Evolutionary conservation across 176 grass and related monocot genomes (phyloP).

Genomic region (Oryza meridionalis): DNA sequence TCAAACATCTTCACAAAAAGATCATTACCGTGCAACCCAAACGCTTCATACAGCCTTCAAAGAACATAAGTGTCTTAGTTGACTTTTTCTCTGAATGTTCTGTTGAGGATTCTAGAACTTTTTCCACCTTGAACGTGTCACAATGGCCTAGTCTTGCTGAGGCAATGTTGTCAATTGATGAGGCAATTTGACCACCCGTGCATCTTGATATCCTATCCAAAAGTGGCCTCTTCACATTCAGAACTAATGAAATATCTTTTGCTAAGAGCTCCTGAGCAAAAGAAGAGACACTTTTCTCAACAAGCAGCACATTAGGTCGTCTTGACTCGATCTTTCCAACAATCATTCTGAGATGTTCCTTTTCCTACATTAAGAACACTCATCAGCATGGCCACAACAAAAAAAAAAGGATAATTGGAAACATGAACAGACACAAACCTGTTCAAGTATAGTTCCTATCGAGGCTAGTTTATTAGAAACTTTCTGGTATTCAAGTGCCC

Average conservation of each 20-base stretch:
- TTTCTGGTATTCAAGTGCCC: slow-evolving; percentile 85
- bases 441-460: slow-evolving; percentile 74
- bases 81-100: slow-evolving; percentile 50
- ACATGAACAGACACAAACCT: slow-evolving; percentile 56
- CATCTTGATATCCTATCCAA: slow-evolving; percentile 88
- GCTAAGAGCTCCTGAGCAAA: slow-evolving; percentile 83
- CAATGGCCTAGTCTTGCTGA: slow-evolving; percentile 69
- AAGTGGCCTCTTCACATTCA: slow-evolving; percentile 88
- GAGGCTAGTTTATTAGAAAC: slow-evolving; percentile 79
- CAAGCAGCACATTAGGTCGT: slow-evolving; percentile 78
- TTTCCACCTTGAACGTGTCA: slow-evolving; percentile 80
- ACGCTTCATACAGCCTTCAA: slow-evolving; percentile 81
- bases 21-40: slow-evolving; percentile 93
- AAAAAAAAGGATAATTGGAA: neutral
- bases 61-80: slow-evolving; percentile 88
- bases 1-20: slow-evolving; percentile 7
- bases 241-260: slow-evolving; percentile 86
- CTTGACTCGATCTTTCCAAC: slow-evolving; percentile 73
- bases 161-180: slow-evolving; percentile 70
- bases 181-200: slow-evolving; percentile 83
- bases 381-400: slow-evolving; percentile 23
- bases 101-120: slow-evolving; percentile 55
- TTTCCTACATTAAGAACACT: slow-evolving; percentile 67
- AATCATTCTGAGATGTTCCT: slow-evolving; percentile 58
- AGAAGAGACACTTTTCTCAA: slow-evolving; percentile 90